These are phyloP conservation scores for Halophytophthora polymorphica DNA, from an alignment of 352 stramenopile genomes.

Conservation along the genomic window DNA sequence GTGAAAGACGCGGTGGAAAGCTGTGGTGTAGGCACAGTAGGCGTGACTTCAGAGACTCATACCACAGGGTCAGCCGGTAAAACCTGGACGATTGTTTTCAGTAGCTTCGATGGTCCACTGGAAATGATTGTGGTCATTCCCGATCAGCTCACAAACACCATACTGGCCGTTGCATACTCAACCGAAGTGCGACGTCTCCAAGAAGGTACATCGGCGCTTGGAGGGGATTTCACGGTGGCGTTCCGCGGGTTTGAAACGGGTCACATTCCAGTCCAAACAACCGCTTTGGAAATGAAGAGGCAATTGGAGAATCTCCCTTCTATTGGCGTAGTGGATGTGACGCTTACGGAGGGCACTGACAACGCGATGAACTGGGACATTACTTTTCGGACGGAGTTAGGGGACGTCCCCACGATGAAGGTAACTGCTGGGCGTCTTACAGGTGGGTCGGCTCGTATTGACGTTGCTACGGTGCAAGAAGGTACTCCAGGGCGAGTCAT, in stretches of 20 bases:
- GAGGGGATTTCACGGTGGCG: constrained; percentile 79
- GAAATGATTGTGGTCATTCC: constrained; percentile 50
- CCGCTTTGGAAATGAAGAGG: constrained; percentile 67
- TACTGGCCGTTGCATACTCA: constrained; percentile 39
- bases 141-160: constrained; percentile 54
- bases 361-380: constrained; percentile 87
- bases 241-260: constrained; percentile 79
- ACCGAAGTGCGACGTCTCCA: constrained; percentile 43
- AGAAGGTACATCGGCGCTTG: constrained; percentile 45
- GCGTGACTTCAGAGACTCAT: constrained; percentile 40
- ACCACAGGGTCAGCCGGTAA: constrained; percentile 36
- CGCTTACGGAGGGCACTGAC: constrained; percentile 37
- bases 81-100: constrained; percentile 75
- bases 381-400: constrained; percentile 92
- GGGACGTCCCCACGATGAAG: constrained; percentile 91
- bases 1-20: constrained; percentile 55
- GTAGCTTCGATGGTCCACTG: constrained; percentile 42
- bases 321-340: constrained; percentile 77
- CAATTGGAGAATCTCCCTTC: constrained; percentile 88
- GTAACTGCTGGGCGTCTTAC: constrained; percentile 87
- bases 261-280: constrained; percentile 51
- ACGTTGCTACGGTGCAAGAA: constrained; percentile 75
- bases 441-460: constrained; percentile 51
- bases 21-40: constrained; percentile 53
- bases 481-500: constrained; percentile 89